Evolutionary conservation across 192 early-diverging fungal species (phyloP).

Genomic region (Piromyces sp.): DNA sequence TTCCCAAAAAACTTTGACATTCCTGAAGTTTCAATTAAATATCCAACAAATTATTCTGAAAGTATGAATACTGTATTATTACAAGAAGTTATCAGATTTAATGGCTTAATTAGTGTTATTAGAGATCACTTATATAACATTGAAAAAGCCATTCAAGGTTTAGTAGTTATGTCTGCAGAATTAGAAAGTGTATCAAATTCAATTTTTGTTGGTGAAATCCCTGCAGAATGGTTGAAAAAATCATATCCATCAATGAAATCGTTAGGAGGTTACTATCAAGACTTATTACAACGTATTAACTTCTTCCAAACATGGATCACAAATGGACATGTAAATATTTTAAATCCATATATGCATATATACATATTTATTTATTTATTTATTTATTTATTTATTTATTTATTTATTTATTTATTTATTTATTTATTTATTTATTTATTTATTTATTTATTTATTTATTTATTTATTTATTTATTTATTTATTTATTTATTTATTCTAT

Average conservation of each 20-base stretch:
- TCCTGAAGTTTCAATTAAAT: slow-evolving; percentile 18
- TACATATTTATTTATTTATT: not conserved
- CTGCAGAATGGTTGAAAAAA: slow-evolving; percentile 38
- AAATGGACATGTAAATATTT: slow-evolving; percentile 10
- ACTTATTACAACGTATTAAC: slow-evolving; percentile 26
- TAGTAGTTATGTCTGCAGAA: slow-evolving; percentile 43
- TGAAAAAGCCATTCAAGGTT: slow-evolving; percentile 41
- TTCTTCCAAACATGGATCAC: slow-evolving; percentile 44
- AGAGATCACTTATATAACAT: slow-evolving; percentile 34
- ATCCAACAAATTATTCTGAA: slow-evolving; percentile 35
- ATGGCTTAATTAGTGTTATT: slow-evolving; percentile 34
- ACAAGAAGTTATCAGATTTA: slow-evolving; percentile 51
- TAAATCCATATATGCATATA: no score
- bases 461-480: not conserved
- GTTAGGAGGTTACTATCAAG: slow-evolving; percentile 31
- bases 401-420: not conserved
- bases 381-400: not conserved
- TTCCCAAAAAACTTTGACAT: slow-evolving; percentile 29
- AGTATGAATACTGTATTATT: slow-evolving; percentile 32
- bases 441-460: not conserved
- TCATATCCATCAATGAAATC: slow-evolving; percentile 44
- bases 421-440: no score
- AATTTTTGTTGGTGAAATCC: slow-evolving; percentile 30
- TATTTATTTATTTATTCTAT: not conserved
- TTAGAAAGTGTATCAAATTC: slow-evolving; percentile 44